Percentiles rank a stretch among this genome's conserved stretches.
Evolutionary conservation across 2,329 filamentous ascomycete species (phyloP).

Genomic region (Beauveria brongniartii): DNA sequence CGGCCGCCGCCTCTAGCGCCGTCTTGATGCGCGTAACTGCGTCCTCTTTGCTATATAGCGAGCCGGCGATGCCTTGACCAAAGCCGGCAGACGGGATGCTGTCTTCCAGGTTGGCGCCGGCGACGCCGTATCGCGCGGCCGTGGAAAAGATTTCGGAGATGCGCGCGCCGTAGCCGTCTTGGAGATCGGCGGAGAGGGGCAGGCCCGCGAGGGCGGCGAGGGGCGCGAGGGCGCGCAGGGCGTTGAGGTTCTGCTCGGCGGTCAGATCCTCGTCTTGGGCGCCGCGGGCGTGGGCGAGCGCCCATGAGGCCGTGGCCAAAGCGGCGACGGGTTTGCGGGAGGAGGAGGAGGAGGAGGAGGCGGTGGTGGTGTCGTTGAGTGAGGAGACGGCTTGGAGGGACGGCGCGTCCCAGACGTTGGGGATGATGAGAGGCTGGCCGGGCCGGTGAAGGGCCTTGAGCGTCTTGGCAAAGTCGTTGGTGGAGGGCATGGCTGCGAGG

Average conservation of each 20-base stretch:
- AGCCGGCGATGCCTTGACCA: slow-evolving; percentile 21
- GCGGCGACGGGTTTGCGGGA: slow-evolving; percentile 28
- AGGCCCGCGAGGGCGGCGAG: slow-evolving; percentile 31
- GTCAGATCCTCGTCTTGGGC: slow-evolving; percentile 40
- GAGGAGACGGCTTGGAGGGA: slow-evolving; percentile 38
- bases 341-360: too few species aligned
- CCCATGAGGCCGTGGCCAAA: slow-evolving; percentile 43
- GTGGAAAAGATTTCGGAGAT: slow-evolving; percentile 36
- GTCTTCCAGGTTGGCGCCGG: slow-evolving; percentile 54
- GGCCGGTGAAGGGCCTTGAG: slow-evolving; percentile 41
- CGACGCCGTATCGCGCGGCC: slow-evolving; percentile 42
- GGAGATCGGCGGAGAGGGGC: slow-evolving; percentile 49
- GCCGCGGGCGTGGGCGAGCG: slow-evolving; percentile 38
- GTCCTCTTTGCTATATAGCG: slow-evolving; percentile 31
- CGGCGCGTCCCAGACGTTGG: slow-evolving; percentile 47
- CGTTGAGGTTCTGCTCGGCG: slow-evolving; percentile 41
- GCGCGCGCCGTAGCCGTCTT: slow-evolving; percentile 48
- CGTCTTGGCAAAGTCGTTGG: slow-evolving; percentile 26
- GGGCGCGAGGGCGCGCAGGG: slow-evolving; percentile 35
- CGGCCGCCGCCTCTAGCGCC: slow-evolving; percentile 33
- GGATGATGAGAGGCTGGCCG: slow-evolving; percentile 41
- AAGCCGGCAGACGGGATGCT: slow-evolving; percentile 28
- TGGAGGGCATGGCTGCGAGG: slow-evolving; percentile 13
- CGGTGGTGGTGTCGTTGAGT: slow-evolving; percentile 23
- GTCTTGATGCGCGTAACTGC: slow-evolving; percentile 39